phyloP scores from a whole-genome alignment of 495 filamentous ascomycete species.

The Penicillium mononematosum region DNA sequence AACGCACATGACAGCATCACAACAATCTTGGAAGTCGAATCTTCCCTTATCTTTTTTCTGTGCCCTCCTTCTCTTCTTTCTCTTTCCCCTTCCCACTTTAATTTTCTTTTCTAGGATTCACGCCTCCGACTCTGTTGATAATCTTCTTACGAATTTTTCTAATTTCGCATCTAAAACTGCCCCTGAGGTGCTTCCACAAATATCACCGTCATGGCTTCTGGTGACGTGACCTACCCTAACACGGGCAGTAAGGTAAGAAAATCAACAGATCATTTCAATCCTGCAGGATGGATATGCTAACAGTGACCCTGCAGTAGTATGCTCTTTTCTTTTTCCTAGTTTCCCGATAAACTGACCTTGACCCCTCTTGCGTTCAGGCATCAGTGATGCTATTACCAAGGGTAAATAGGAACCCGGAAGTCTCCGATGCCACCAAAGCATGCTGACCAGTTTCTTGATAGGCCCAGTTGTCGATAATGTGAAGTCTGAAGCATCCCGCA shows the following conservation, averaged over 20 bases:
- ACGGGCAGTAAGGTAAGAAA: slow-evolving; percentile 47
- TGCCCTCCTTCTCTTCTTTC: slow-evolving; percentile 31
- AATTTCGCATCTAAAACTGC: neutral
- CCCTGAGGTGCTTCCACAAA: neutral
- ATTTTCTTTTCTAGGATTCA: neutral
- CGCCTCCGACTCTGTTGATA: neutral
- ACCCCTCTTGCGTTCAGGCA: slow-evolving; percentile 21
- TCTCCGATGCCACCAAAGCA: slow-evolving; percentile 19
- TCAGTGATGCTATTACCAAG: slow-evolving; percentile 32
- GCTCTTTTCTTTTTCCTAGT: neutral
- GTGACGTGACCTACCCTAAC: slow-evolving; percentile 45
- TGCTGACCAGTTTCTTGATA: slow-evolving; percentile 40
- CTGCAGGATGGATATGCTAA: slow-evolving; percentile 16
- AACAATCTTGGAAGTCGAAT: slow-evolving; percentile 5
- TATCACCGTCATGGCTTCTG: slow-evolving; percentile 31
- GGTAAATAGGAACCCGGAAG: slow-evolving; percentile 25
- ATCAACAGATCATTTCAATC: slow-evolving; percentile 14
- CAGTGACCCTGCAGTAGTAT: slow-evolving; percentile 17
- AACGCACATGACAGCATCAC: slow-evolving; percentile 38
- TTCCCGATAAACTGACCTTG: slow-evolving; percentile 22
- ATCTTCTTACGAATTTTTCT: neutral
- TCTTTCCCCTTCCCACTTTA: neutral
- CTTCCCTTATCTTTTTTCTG: slow-evolving; percentile 20
- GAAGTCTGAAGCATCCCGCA: slow-evolving; percentile 70
- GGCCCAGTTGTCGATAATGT: slow-evolving; percentile 77